Conservation (phyloP, 257 asterid genomes). For the Solanum bulbocastanum region DNA sequence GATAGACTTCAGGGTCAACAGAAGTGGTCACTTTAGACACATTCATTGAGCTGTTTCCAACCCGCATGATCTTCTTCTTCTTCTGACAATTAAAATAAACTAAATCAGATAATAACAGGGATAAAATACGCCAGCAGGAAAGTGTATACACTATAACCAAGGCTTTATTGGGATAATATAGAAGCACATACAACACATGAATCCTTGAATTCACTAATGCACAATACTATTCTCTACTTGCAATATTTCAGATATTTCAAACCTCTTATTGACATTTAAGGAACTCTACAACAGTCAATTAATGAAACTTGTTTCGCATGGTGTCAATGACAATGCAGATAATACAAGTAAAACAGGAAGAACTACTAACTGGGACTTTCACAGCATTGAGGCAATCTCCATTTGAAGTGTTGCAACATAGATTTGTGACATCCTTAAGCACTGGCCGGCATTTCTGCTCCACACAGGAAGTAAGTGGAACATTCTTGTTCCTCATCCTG, state of each 20-base stretch:
- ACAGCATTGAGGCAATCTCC: conserved; percentile 34
- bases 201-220: not conserved
- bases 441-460: conserved; percentile 60
- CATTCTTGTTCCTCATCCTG: conserved; percentile 22
- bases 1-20: not conserved
- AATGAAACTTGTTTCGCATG: not conserved
- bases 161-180: not conserved
- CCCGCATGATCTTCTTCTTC: conserved; percentile 1
- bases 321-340: not conserved
- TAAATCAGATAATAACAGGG: not conserved
- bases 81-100: not conserved
- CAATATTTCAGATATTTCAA: not conserved
- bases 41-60: not conserved
- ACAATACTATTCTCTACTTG: not conserved
- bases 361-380: conserved; percentile 37
- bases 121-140: not conserved
- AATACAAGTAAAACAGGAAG: not conserved
- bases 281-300: not conserved
- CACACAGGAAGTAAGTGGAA: conserved; percentile 13
- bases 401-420: conserved; percentile 34
- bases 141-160: not conserved
- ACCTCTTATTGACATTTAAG: not conserved
- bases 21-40: not conserved
- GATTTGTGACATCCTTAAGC: conserved; percentile 78
- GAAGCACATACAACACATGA: not conserved